Conservation (phyloP, 306 rosid genomes). For the Senna tora region DNA sequence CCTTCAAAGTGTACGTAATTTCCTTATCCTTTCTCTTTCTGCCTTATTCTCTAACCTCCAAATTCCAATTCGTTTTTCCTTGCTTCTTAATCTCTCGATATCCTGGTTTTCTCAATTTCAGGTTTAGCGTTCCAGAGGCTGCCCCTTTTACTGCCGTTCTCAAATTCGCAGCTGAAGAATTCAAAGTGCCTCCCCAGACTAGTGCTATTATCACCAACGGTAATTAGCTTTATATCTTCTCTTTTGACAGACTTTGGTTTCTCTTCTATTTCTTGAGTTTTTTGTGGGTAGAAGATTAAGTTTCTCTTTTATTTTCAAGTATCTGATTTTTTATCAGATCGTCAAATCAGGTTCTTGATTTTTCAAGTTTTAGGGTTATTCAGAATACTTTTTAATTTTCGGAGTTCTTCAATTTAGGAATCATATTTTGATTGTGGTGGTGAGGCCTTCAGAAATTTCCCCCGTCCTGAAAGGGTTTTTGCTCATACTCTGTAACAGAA, state of each 20-base stretch:
- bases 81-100: not conserved
- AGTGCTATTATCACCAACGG: conserved; percentile 99
- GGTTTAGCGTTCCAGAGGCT: conserved; percentile 97
- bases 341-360: not conserved
- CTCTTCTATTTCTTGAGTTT: not conserved
- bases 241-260: not conserved
- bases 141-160: conserved; percentile 98
- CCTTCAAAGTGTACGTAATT: conserved; percentile 82
- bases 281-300: not conserved
- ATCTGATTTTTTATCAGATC: not conserved
- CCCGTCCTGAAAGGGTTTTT: not conserved
- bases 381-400: not conserved
- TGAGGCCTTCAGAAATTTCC: not conserved
- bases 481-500: conserved; percentile 6
- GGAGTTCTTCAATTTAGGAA: not conserved
- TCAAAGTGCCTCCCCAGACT: conserved; percentile 98
- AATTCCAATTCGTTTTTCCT: not conserved
- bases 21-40: not conserved
- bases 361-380: not conserved
- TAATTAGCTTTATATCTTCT: conserved; percentile 11
- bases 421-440: not conserved
- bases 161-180: conserved; percentile 95
- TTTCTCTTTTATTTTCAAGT: not conserved
- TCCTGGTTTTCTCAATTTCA: conserved; percentile 35
- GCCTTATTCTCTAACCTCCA: not conserved